Conservation (phyloP, 805 yeast species). For the Ogataea degrootiae region DNA sequence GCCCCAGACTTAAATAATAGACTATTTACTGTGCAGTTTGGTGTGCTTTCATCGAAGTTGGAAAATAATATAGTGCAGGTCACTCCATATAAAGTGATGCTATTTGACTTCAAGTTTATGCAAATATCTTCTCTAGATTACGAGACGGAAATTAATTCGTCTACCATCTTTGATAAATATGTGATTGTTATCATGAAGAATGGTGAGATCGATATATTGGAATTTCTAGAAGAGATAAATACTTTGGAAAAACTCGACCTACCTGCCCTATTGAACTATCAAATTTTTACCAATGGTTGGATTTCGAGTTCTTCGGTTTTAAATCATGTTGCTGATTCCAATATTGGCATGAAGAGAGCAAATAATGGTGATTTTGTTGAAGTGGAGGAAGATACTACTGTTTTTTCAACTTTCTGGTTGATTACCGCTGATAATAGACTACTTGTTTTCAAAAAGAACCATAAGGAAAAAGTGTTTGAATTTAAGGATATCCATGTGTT, state of each 20-base stretch:
- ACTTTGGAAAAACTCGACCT: conserved; percentile 26
- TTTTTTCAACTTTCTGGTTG: conserved; percentile 50
- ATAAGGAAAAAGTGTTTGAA: conserved; percentile 49
- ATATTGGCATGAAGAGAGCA: conserved; percentile 19
- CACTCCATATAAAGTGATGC: conserved; percentile 56
- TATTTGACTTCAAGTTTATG: conserved; percentile 61
- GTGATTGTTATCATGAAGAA: conserved; percentile 59
- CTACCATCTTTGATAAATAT: conserved; percentile 58
- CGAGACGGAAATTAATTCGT: conserved; percentile 60
- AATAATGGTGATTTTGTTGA: conserved; percentile 19
- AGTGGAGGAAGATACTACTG: conserved; percentile 16
- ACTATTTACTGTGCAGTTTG: conserved; percentile 62
- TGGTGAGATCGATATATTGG: conserved; percentile 65
- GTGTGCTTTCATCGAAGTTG: conserved; percentile 31
- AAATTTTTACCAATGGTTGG: conserved; percentile 65
- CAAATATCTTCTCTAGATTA: conserved; percentile 45
- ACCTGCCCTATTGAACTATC: conserved; percentile 30
- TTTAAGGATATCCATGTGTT: conserved; percentile 45
- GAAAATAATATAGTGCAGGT: conserved; percentile 68
- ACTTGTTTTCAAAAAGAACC: conserved; percentile 55
- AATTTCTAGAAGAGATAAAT: conserved; percentile 24
- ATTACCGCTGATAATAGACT: conserved; percentile 77
- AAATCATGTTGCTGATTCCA: conserved; percentile 35
- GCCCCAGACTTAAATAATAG: conserved; percentile 60
- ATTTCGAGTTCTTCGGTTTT: conserved; percentile 48